phyloP scores from a whole-genome alignment of 2,329 filamentous ascomycete species.

The Camptophora hylomeconis region DNA sequence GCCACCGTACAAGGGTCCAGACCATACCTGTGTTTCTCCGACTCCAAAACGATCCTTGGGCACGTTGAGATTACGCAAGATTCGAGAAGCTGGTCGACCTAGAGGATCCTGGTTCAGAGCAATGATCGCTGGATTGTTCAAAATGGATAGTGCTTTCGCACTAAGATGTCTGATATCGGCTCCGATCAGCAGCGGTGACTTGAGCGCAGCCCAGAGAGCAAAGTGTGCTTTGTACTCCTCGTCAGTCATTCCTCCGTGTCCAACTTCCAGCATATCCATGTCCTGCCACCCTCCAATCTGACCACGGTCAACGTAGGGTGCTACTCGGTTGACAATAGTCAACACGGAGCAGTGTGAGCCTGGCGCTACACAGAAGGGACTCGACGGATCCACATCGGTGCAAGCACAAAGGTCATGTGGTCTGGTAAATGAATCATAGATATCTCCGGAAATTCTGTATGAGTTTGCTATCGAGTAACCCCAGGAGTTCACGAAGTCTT shows the following conservation, averaged over 20 bases:
- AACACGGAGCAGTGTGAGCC: slow-evolving; percentile 37
- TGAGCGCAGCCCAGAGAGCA: slow-evolving; percentile 35
- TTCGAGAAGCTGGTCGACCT: slow-evolving; percentile 22
- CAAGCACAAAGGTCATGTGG: slow-evolving; percentile 31
- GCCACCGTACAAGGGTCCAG: slow-evolving; percentile 32
- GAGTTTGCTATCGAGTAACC: slow-evolving; percentile 36
- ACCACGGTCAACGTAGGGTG: slow-evolving; percentile 26
- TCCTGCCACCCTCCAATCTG: slow-evolving; percentile 36
- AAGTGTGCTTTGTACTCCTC: slow-evolving; percentile 26
- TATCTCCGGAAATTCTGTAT: slow-evolving; percentile 34
- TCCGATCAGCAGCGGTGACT: slow-evolving; percentile 35
- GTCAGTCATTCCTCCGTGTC: slow-evolving; percentile 29
- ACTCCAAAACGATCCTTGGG: slow-evolving; percentile 29
- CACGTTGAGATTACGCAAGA: no score
- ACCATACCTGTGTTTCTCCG: slow-evolving; percentile 39
- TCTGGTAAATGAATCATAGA: slow-evolving; percentile 33
- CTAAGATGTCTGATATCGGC: slow-evolving; percentile 29
- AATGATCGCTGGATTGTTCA: slow-evolving; percentile 35
- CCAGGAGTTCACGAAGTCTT: slow-evolving; percentile 34
- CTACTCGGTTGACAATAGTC: slow-evolving; percentile 37
- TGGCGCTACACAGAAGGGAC: slow-evolving; percentile 28
- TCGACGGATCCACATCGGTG: slow-evolving; percentile 21
- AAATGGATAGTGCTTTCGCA: slow-evolving; percentile 29
- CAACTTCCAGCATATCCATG: slow-evolving; percentile 25
- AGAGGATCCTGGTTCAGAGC: slow-evolving; percentile 36